Conservation (phyloP, 257 asterid genomes). For the Cinchona pubescens region DNA sequence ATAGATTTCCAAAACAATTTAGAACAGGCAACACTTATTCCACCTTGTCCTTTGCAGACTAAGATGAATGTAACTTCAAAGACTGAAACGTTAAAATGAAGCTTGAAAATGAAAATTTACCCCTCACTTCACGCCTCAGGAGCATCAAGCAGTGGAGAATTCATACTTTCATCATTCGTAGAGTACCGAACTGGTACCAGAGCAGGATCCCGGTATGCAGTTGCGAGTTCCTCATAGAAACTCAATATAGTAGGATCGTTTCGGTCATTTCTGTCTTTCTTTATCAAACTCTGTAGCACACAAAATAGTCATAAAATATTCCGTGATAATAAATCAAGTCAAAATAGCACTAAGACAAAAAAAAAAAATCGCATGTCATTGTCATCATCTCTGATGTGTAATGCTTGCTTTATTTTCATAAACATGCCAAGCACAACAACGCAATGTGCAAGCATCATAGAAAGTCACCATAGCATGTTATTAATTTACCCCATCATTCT, state of each 20-base stretch:
- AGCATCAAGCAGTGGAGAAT: conserved; percentile 57
- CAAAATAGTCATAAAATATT: not conserved
- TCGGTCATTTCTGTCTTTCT: conserved; percentile 64
- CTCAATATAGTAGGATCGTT: conserved; percentile 47
- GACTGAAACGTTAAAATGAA: not conserved
- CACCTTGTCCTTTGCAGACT: no score
- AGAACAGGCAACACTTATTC: no score
- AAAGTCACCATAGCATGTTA: not conserved
- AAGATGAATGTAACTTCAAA: no score
- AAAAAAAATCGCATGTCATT: not conserved
- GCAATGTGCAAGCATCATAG: not conserved
- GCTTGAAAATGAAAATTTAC: not conserved
- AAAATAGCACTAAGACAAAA: not conserved
- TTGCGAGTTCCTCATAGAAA: conserved; percentile 55
- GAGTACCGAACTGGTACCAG: conserved; percentile 38
- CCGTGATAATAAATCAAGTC: no score
- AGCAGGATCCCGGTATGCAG: conserved; percentile 76
- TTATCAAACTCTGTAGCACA: conserved; percentile 70
- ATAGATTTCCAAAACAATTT: no score
- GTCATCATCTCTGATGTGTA: not conserved
- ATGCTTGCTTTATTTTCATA: not conserved
- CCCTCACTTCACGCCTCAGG: conserved; percentile 12
- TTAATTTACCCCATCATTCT: not conserved
- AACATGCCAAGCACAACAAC: not conserved
- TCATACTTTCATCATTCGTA: conserved; percentile 36